phyloP scores from a whole-genome alignment of 768 basidiomycete species.

The Pleurotus platypus region DNA sequence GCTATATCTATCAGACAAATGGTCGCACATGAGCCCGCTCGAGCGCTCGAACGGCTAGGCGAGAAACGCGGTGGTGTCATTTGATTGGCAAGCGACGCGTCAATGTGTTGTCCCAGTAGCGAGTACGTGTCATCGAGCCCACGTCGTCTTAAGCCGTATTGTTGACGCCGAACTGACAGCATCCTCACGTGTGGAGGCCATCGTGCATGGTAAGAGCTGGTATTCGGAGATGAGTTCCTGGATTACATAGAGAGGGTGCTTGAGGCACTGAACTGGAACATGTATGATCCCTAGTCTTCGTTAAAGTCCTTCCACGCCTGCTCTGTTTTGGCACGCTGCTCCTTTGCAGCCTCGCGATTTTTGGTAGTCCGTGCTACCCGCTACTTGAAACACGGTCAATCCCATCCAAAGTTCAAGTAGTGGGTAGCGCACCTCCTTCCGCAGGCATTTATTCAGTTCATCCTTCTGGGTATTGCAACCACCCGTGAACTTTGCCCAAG shows the following conservation, averaged over 20 bases:
- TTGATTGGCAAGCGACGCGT: constrained; percentile 76
- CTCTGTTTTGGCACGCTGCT: constrained; percentile 51
- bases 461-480: constrained; percentile 68
- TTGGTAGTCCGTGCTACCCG: constrained; percentile 52
- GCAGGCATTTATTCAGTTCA: constrained; percentile 66
- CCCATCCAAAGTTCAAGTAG: background rate
- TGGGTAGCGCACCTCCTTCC: constrained; percentile 52
- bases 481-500: constrained; percentile 64
- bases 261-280: background rate
- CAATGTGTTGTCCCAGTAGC: constrained; percentile 78
- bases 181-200: constrained; percentile 63
- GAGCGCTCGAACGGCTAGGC: constrained; percentile 70
- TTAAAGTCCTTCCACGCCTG: constrained; percentile 62
- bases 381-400: constrained; percentile 28
- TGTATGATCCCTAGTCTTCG: constrained; percentile 15
- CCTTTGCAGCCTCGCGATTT: constrained; percentile 62
- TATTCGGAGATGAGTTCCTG: background rate
- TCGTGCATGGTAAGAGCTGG: constrained; percentile 48
- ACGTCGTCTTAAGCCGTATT: constrained; percentile 7
- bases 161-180: constrained; percentile 23
- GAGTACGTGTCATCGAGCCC: constrained; percentile 48
- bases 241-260: background rate
- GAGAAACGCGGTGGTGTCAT: constrained; percentile 68
- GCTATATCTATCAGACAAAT: constrained; percentile 59
- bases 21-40: constrained; percentile 68